phyloP scores from a whole-genome alignment of 805 yeast species.

The Kluyveromyces aestuarii region DNA sequence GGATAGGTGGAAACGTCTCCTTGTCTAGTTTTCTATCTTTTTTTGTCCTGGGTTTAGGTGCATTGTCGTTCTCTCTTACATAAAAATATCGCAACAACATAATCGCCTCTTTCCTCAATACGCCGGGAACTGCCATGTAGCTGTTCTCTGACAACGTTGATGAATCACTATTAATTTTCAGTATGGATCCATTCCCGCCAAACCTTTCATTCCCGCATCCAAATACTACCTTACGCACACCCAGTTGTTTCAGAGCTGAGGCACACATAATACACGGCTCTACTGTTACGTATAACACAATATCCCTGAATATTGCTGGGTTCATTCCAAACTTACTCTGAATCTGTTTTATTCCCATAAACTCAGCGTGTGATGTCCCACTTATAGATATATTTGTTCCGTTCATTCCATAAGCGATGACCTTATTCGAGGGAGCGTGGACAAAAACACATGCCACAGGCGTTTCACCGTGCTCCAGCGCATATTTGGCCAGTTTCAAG shows the following conservation, averaged over 20 bases:
- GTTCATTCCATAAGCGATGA: conserved; percentile 74
- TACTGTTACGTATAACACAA: conserved; percentile 82
- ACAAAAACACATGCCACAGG: conserved; percentile 82
- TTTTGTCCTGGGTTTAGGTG: conserved; percentile 74
- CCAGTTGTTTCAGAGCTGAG: conserved; percentile 73
- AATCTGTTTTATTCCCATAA: conserved; percentile 61
- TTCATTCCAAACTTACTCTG: conserved; percentile 21
- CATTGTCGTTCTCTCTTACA: conserved; percentile 72
- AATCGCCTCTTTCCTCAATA: conserved; percentile 74
- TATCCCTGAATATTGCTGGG: conserved; percentile 37
- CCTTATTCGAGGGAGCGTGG: conserved; percentile 30
- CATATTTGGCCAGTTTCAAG: conserved; percentile 48
- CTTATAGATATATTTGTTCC: conserved; percentile 77
- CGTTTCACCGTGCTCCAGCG: conserved; percentile 61
- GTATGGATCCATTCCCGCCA: conserved; percentile 92
- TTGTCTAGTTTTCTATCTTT: conserved; percentile 53
- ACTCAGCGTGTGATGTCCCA: conserved; percentile 91
- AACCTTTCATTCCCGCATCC: conserved; percentile 94
- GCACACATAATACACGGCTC: conserved; percentile 99
- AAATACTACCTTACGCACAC: conserved; percentile 63
- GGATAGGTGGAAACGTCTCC: conserved; percentile 50
- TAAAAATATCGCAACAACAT: conserved; percentile 75
- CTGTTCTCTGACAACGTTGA: conserved; percentile 16
- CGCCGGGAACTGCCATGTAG: conserved; percentile 65
- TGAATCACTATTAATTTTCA: conserved; percentile 44